Conservation (phyloP, 768 basidiomycete species). For the Udeniomyces megalosporus region DNA sequence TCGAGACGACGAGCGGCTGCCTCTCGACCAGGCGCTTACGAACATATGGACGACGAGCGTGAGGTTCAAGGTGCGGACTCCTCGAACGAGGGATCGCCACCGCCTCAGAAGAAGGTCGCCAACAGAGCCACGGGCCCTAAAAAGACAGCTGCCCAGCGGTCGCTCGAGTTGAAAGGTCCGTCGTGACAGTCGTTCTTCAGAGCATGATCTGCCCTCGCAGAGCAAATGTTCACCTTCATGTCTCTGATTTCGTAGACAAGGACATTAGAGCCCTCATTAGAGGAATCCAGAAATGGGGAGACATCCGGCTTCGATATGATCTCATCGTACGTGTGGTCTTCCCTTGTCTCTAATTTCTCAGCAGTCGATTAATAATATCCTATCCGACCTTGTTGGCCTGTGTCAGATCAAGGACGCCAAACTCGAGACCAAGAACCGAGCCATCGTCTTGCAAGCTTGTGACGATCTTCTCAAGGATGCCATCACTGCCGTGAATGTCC, state of each 20-base stretch:
- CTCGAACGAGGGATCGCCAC: conserved; percentile 39
- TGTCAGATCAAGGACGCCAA: conserved; percentile 69
- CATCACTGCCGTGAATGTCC: conserved; percentile 62
- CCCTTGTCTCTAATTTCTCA: too few relatives aligned
- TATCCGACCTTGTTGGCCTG: background rate
- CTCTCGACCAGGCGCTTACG: conserved; percentile 51
- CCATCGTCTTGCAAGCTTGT: conserved; percentile 73
- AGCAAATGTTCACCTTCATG: background rate
- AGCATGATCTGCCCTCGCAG: too few relatives aligned
- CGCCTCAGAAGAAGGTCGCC: conserved; percentile 55
- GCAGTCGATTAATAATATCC: background rate
- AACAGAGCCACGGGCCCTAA: conserved; percentile 43
- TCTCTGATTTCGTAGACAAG: conserved; percentile 40
- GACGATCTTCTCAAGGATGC: conserved; percentile 87
- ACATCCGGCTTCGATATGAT: conserved; percentile 86
- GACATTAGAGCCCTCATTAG: conserved; percentile 90
- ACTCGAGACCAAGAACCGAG: conserved; percentile 81
- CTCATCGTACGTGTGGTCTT: conserved; percentile 51
- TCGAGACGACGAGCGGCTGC: conserved; percentile 68
- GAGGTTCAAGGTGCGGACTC: conserved; percentile 44
- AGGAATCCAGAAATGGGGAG: conserved; percentile 93
- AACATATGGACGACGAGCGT: conserved; percentile 56
- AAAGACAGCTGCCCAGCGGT: conserved; percentile 82
- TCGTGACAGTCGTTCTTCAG: too few relatives aligned
- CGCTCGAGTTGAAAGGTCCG: conserved; percentile 71